These are phyloP conservation scores for Calycina herbarum DNA, from an alignment of 2,329 filamentous ascomycete genomes.

Conservation along the genomic window DNA sequence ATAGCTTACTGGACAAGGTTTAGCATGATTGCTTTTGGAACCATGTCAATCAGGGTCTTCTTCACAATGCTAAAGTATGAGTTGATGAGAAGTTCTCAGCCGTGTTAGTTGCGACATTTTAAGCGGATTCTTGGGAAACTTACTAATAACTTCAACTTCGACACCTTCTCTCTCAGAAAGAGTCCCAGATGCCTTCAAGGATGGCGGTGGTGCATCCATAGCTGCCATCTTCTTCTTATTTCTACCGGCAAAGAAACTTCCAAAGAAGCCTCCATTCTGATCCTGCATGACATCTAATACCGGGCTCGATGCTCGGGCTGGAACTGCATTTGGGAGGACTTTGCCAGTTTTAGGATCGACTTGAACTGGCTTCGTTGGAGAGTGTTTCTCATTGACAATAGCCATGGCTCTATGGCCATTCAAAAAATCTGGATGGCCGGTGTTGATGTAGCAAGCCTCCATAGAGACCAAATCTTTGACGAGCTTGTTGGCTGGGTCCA, in stretches of 20 bases:
- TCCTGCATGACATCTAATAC: constrained; percentile 57
- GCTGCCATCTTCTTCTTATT: constrained; percentile 99
- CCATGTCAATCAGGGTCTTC: constrained; percentile 99
- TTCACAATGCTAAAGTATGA: constrained; percentile 99
- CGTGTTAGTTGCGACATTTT: not conserved
- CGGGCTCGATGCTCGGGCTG: constrained; percentile 74
- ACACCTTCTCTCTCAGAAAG: constrained; percentile 92
- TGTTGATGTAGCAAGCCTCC: constrained; percentile 98
- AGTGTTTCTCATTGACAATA: constrained; percentile 92
- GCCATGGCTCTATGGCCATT: constrained; percentile 98
- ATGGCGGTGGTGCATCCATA: constrained; percentile 93
- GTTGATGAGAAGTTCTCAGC: constrained; percentile 82
- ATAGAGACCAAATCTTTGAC: constrained; percentile 90
- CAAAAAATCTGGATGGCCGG: constrained; percentile 94
- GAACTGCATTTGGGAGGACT: constrained; percentile 68
- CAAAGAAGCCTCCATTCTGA: constrained; percentile 83
- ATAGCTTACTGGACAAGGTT: constrained; percentile 84
- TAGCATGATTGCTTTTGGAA: constrained; percentile 98
- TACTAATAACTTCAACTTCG: constrained; percentile 98
- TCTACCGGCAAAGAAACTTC: constrained; percentile 97
- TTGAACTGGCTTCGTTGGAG: constrained; percentile 78
- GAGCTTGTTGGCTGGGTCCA: constrained; percentile 97
- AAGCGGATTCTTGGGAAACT: constrained; percentile 40
- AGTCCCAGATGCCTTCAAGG: constrained; percentile 89
- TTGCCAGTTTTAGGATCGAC: constrained; percentile 99